Percentiles rank a stretch among this genome's conserved stretches.
These are phyloP conservation scores for Chalaropsis thielavioides DNA, from an alignment of 2,329 filamentous ascomycete species.

Conservation along the genomic window DNA sequence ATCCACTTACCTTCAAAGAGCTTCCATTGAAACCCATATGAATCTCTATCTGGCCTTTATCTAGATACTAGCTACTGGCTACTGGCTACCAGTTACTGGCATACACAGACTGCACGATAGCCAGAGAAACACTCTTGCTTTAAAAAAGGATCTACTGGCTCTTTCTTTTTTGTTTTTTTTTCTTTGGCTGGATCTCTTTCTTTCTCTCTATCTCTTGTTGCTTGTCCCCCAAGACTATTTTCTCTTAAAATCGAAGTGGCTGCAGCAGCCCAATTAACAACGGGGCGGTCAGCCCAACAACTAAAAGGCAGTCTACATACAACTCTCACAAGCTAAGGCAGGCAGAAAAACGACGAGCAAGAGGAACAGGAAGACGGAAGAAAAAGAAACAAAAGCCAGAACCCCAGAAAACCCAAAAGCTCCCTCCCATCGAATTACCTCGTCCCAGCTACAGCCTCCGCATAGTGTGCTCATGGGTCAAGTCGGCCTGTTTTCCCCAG, in stretches of 20 bases:
- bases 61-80: not conserved
- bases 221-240: not conserved
- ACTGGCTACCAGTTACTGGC: too few relatives aligned
- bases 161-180: not conserved
- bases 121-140: not conserved
- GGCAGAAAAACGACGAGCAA: not conserved
- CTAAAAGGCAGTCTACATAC: not conserved
- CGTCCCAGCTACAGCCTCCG: not conserved
- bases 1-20: not conserved
- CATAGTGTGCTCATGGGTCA: not conserved
- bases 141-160: not conserved
- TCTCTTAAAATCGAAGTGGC: not conserved
- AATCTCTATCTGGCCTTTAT: slow-evolving; percentile 2
- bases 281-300: not conserved
- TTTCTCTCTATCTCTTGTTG: not conserved
- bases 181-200: not conserved
- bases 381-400: not conserved
- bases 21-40: not conserved
- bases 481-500: not conserved
- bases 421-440: not conserved
- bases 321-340: not conserved
- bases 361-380: not conserved
- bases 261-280: not conserved
- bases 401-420: not conserved
- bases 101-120: too few relatives aligned